Conservation (phyloP, 176 grass and related monocot species). For the Ananas comosus region DNA sequence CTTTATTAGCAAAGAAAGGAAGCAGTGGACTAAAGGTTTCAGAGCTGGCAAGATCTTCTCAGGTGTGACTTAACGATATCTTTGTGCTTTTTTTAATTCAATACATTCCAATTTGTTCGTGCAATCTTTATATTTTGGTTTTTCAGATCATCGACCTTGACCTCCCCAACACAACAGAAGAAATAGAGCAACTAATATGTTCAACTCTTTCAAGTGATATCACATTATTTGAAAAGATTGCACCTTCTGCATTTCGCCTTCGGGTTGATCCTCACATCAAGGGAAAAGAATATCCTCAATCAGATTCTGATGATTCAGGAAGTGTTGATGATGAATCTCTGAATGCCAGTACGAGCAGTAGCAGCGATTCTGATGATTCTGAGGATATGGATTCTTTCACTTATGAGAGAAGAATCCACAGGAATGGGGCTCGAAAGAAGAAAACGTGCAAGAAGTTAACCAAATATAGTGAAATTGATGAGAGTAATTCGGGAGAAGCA, state of each 20-base stretch:
- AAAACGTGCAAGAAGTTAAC: conserved; percentile 26
- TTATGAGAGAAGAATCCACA: conserved; percentile 33
- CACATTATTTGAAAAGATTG: conserved; percentile 95
- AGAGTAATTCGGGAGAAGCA: conserved; percentile 76
- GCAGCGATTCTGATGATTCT: conserved; percentile 44
- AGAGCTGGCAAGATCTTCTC: conserved; percentile 50
- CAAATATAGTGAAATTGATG: conserved; percentile 88
- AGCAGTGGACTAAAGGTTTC: conserved; percentile 63
- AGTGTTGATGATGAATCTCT: conserved; percentile 55
- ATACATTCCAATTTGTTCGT: not conserved
- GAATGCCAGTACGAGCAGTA: conserved; percentile 29
- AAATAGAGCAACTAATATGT: conserved; percentile 57
- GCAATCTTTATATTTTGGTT: conserved; percentile 18
- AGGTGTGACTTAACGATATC: conserved; percentile 31
- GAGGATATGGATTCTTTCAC: conserved; percentile 35
- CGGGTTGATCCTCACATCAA: conserved; percentile 87
- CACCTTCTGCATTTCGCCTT: conserved; percentile 75
- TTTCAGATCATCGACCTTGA: conserved; percentile 70
- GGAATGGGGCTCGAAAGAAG: conserved; percentile 24
- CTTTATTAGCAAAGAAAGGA: conserved; percentile 81
- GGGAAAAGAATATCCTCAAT: conserved; percentile 52
- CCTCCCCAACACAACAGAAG: conserved; percentile 32
- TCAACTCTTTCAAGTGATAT: conserved; percentile 95
- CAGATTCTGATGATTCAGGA: conserved; percentile 76
- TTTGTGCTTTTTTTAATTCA: not conserved